These are phyloP conservation scores for Colletotrichum somersetense DNA, from an alignment of 2,329 filamentous ascomycete genomes.

Conservation along the genomic window DNA sequence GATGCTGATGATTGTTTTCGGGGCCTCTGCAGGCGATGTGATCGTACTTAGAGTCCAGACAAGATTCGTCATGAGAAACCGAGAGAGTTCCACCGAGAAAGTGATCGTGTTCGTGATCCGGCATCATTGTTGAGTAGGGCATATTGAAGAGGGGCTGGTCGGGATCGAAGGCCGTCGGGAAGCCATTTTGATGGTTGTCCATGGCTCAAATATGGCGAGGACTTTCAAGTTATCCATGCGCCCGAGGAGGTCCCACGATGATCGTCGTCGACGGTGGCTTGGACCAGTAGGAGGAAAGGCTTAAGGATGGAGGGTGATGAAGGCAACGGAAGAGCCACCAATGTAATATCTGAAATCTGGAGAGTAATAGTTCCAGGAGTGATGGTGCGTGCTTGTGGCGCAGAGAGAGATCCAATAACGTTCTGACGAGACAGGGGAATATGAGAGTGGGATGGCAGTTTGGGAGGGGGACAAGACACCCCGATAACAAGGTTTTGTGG, in stretches of 20 bases:
- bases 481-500: constrained; percentile 27
- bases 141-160: constrained; percentile 38
- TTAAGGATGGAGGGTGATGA: not conserved
- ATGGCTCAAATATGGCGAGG: constrained; percentile 35
- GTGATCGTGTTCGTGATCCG: constrained; percentile 11
- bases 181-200: constrained; percentile 43
- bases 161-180: not conserved
- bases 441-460: constrained; percentile 14
- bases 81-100: not conserved
- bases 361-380: constrained; percentile 5
- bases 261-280: constrained; percentile 5
- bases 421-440: constrained; percentile 1
- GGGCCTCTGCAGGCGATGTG: constrained; percentile 23
- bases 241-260: constrained; percentile 17
- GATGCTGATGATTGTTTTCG: constrained; percentile 19
- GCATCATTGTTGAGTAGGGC: constrained; percentile 13
- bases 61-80: constrained; percentile 49
- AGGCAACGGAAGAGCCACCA: constrained; percentile 33
- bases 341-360: constrained; percentile 27
- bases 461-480: constrained; percentile 19
- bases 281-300: not conserved
- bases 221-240: constrained; percentile 6
- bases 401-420: constrained; percentile 26
- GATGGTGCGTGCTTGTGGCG: not conserved
- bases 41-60: constrained; percentile 46